A percentile compares a stretch with the other conserved stretches of the same genome.
phyloP scores from a whole-genome alignment of 768 basidiomycete genomes.

The Russula brevipes region DNA sequence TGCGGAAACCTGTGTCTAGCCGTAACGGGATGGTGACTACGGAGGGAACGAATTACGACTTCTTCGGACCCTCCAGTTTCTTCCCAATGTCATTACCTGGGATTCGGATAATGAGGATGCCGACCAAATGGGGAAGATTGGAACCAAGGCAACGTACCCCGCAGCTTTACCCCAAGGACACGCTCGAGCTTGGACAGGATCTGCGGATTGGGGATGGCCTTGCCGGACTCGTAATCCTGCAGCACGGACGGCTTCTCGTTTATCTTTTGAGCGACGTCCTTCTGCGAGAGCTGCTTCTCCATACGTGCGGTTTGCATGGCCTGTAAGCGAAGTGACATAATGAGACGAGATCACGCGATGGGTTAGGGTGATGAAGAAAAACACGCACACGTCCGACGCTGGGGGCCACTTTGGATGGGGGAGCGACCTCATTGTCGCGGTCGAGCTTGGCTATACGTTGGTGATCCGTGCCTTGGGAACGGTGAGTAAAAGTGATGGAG shows the following conservation, averaged over 20 bases:
- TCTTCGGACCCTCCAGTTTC: constrained; percentile 75
- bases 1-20: constrained; percentile 25
- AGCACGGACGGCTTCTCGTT: constrained; percentile 89
- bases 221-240: constrained; percentile 86
- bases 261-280: constrained; percentile 87
- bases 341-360: background rate
- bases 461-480: constrained; percentile 76
- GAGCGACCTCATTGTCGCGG: constrained; percentile 92
- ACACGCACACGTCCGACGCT: constrained; percentile 64
- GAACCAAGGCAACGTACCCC: constrained; percentile 50
- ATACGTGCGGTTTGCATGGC: constrained; percentile 78
- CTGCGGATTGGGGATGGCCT: constrained; percentile 81
- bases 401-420: constrained; percentile 72
- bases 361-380: background rate
- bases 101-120: constrained; percentile 14
- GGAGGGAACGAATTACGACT: constrained; percentile 50
- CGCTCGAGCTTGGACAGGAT: constrained; percentile 89
- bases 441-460: constrained; percentile 91
- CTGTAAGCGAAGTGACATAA: constrained; percentile 33
- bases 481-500: background rate
- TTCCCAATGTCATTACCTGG: constrained; percentile 78
- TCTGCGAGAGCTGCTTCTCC: constrained; percentile 79
- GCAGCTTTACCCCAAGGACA: constrained; percentile 77
- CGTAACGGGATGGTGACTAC: constrained; percentile 31
- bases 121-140: background rate